A percentile compares a stretch with the other conserved stretches of the same genome.
phyloP scores from a whole-genome alignment of 352 stramenopile species.

The Aphanomyces cochlioides region DNA sequence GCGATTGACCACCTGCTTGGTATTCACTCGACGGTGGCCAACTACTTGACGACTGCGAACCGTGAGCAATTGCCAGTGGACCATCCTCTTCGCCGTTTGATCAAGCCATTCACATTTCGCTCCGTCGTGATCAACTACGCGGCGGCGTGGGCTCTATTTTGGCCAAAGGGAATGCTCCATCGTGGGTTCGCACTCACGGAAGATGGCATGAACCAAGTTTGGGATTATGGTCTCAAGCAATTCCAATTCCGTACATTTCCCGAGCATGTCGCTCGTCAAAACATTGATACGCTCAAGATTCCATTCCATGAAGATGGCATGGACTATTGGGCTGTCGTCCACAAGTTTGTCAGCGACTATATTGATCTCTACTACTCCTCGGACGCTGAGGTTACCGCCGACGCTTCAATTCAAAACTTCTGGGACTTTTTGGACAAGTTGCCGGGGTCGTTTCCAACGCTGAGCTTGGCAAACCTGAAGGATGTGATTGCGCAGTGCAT shows the following conservation, averaged over 20 bases:
- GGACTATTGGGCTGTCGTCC: conserved; percentile 24
- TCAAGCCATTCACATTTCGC: conserved; percentile 30
- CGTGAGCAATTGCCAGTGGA: conserved; percentile 22
- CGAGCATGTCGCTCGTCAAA: conserved; percentile 2
- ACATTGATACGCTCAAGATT: conserved; percentile 22
- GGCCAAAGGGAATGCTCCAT: conserved; percentile 29
- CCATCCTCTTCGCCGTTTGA: conserved; percentile 25
- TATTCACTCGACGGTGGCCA: conserved; percentile 26
- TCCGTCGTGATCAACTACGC: conserved; percentile 26
- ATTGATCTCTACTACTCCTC: conserved; percentile 23
- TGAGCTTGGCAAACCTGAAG: background rate
- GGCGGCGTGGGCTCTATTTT: conserved; percentile 22
- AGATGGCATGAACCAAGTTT: conserved; percentile 27
- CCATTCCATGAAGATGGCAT: conserved; percentile 29
- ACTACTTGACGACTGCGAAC: conserved; percentile 12
- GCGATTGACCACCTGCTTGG: conserved; percentile 24
- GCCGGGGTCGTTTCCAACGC: background rate
- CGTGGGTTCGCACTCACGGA: conserved; percentile 12
- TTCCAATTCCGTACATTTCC: conserved; percentile 25
- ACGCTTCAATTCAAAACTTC: background rate
- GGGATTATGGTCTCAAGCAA: conserved; percentile 15
- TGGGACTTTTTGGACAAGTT: conserved; percentile 15
- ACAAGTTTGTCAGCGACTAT: conserved; percentile 13
- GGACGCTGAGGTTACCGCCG: background rate
- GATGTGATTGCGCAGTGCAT: background rate